These are phyloP conservation scores for Lotus japonicus DNA, from an alignment of 306 rosid genomes.

Conservation along the genomic window DNA sequence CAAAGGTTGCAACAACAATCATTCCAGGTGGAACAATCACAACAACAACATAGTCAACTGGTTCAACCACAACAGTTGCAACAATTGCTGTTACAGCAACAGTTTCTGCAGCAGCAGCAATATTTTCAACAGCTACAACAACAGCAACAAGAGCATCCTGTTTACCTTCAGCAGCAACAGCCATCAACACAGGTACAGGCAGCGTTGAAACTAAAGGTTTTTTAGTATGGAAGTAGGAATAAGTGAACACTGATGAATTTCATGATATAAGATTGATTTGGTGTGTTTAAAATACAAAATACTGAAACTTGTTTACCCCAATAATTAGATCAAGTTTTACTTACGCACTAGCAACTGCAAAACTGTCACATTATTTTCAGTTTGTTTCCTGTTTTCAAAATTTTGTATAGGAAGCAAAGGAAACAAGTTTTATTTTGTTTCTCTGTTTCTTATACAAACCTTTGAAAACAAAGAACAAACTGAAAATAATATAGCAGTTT, in stretches of 20 bases:
- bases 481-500: neutral
- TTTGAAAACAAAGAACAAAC: neutral
- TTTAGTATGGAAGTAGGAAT: neutral
- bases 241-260: neutral
- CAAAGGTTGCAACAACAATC: constrained; percentile 35
- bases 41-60: constrained; percentile 35
- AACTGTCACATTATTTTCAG: too few species aligned
- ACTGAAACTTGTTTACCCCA: neutral
- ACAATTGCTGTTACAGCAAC: constrained; percentile 39
- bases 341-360: too few species aligned
- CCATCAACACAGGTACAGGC: constrained; percentile 30
- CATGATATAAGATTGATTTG: neutral
- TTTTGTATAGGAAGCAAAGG: neutral
- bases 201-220: constrained; percentile 1
- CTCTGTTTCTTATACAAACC: neutral
- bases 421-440: neutral
- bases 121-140: constrained; percentile 31
- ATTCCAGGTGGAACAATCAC: too few species aligned
- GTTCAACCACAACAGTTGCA: constrained; percentile 40
- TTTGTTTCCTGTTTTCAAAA: too few species aligned
- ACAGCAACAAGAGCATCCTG: constrained; percentile 40
- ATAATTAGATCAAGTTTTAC: too few species aligned
- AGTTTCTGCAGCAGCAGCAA: constrained; percentile 37
- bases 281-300: neutral
- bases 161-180: constrained; percentile 37